phyloP scores from a whole-genome alignment of 352 stramenopile genomes.

The Globisporangium camurandrum region DNA sequence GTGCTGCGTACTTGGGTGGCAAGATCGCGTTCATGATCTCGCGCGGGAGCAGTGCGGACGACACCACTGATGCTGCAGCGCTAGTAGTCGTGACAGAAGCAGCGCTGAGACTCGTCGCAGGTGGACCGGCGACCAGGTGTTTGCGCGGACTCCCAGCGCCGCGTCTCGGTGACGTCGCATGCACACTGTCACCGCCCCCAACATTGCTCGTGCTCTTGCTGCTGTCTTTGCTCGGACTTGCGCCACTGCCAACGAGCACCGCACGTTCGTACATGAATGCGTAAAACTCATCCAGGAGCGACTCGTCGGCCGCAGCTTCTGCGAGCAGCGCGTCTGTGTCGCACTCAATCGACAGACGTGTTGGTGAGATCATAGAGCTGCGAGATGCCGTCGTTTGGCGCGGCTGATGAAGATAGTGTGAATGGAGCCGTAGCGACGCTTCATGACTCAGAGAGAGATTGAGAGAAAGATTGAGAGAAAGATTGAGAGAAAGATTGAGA shows the following conservation, averaged over 20 bases:
- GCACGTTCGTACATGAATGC: constrained; percentile 50
- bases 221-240: constrained; percentile 17
- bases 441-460: no score
- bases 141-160: constrained; percentile 16
- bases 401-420: no score
- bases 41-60: constrained; percentile 20
- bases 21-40: constrained; percentile 66
- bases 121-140: constrained; percentile 5
- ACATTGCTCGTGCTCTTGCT: not conserved
- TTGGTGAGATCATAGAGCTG: no score
- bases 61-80: constrained; percentile 3
- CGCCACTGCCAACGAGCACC: constrained; percentile 19
- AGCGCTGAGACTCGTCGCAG: constrained; percentile 6
- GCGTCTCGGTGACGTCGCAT: constrained; percentile 16
- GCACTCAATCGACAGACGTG: not conserved
- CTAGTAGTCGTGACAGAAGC: no score
- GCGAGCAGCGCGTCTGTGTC: constrained; percentile 8
- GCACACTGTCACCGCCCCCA: constrained; percentile 1
- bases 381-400: no score
- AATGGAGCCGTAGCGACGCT: no score
- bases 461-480: no score
- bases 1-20: constrained; percentile 56
- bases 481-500: no score
- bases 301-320: constrained; percentile 18
- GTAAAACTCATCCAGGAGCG: constrained; percentile 51